Base-by-base conservation (phyloP, 805 yeast species). In the Wickerhamomyces ciferrii region DNA sequence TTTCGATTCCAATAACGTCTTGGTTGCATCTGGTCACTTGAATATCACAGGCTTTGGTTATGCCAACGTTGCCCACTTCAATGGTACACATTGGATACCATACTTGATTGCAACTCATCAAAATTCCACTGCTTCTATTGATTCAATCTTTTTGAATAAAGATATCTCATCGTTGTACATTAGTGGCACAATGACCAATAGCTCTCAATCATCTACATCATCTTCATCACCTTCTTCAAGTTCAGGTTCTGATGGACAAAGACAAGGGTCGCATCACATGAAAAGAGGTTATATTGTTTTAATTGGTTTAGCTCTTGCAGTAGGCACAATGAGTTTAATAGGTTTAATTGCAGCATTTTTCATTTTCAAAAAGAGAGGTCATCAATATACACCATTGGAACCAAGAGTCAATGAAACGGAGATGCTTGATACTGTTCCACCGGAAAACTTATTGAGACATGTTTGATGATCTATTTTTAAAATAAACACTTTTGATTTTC, bases 21-120 rank as follows among this genome's bases (percentile, higher is more conserved):
- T 88, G 21, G 54, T 83, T 23, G 75, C 83, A 2, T 66, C 85
- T 3, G 96, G 96, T 34, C 52, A 60, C 24, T 68, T 87, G 40
- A 58, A 64, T 4, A 57, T 85, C 36, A 53, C 64, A 3, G 61
- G 61, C 2, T 80, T 75, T 56, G 94, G 91, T 0, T 58, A 65
- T 23, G 79, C 77, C 3, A 76, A 81, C 36, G 71, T 80, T 24
- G 92, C 91, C 0, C 64, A 78, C 25, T 87, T 63, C 63, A 80
- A 87, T 58, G 90, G 95, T 1, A 52, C 67, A 0, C 43, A 53
- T 8, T 89, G 96, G 96, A 56, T 66, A 27, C 96, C 96, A 13
- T 78, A 73, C 48, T 59, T 79, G 2, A 75, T 76, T 49, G 65
- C 85, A 1, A 59, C 64, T 5, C 48, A 61, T 2, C 55, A 59